Base-by-base conservation (phyloP, 148 eudicot species). In the Cornus controversa region DNA sequence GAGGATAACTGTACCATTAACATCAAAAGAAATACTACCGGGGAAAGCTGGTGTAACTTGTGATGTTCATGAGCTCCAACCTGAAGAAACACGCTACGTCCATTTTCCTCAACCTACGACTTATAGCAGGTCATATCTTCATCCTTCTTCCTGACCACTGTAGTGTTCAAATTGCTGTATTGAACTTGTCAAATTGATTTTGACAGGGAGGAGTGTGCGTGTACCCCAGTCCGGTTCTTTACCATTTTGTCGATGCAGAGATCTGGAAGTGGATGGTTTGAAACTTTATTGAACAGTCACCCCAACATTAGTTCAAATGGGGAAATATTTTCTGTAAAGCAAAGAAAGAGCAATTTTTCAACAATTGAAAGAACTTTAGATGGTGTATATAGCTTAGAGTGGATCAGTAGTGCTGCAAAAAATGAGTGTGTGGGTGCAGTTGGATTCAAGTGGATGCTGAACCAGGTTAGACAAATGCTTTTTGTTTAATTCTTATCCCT, bases 401-500 rank as follows among this genome's bases (percentile, higher is more conserved):
- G 72, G 80, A 8, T 82, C 15, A 82, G 77, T 18, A 82, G 84
- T 73, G 80, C 84, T 72, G 66, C 84, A 58, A 82, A 77, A 77
- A 82, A 77, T 28, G 74, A 77, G 27, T 82, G 84, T 47, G 50
- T 80, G 10, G 80, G 81, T 77, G 84, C 84, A 29, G 75, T 77
- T 54, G 84, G 84, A 14, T 82, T 82, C 34, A 82, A 82, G 29
- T 77, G 84, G 84, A 82, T 82, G 84, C 80, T 82, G 36, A 82
- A 82, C 73, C 84, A 82, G 84, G 80, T 77, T 50, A 11, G 57
- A 50, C 2, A 1, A 50, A 16, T 15, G 18, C 57, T 2, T 50
- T 16, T 15, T 14, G 18, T 50, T 16, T 50, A 2, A 47, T 50
- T 13, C 15, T 15, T 3, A 50, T 40, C 16, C 57, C 18, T 50